Base-by-base conservation (phyloP, 768 basidiomycete species). In the Arthromyces matolae region DNA sequence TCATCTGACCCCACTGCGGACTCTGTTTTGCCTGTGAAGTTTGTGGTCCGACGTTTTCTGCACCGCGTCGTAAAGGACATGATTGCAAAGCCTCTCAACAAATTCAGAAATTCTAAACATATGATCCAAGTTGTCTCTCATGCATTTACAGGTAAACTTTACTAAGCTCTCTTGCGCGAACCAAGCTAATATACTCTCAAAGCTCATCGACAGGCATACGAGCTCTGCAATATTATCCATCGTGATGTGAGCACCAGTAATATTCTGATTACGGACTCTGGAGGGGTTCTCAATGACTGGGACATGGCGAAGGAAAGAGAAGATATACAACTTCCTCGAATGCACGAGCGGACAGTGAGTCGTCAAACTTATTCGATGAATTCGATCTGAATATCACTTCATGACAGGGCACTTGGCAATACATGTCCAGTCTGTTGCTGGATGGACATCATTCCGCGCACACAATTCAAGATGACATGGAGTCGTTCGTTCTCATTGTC, bases 131-230 rank as follows among this genome's bases (percentile, higher is more conserved):
- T 49, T 14, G 37, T 60, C 3, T 55, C 38, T 3, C 43, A 66
- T 47, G 64, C 61, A 2, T 60, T 61, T 24, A 35, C 48, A 14
- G 62, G 64, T 59, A 47, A 8, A 58, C 52, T 3, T 34, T 14
- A 2, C 12, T 14, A 14, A 13, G 31, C 5, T 8, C 13, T 2
- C 14, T 14, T 38, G 22, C 6, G 29, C 4, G 14, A 27, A n/a
- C n/a, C 28, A 31, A 31, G 6, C 27, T 55, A 9, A 41, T 19
- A 16, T n/a, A 29, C 22, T 22, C 4, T 14, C 14, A 2, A 18
- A 55, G 54, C 44, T 23, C 45, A 42, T 20, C 14, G 28, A 10
- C 46, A 56, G 16, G 51, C 55, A 3, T 56, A 50, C 37, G 23
- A 43, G 27, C 23, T 1, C 36, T 47, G 44, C 19, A 9, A n/a